A percentile compares a stretch with the other conserved stretches of the same genome.
These are phyloP conservation scores for Ogataea wickerhamii DNA, from an alignment of 805 yeast genomes.

Conservation along the genomic window DNA sequence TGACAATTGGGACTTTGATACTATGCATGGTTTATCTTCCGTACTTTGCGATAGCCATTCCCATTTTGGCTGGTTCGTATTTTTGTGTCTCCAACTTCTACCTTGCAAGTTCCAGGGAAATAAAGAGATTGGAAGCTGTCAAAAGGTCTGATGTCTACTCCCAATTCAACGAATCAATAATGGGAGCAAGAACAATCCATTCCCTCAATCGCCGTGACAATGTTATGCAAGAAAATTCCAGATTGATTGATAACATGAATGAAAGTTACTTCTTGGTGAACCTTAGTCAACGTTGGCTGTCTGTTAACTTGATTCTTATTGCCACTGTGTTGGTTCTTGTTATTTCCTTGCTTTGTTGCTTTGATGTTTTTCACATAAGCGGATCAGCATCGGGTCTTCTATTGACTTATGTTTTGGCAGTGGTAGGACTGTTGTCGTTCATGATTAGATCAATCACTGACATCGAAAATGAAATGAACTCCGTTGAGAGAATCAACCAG, in stretches of 20 bases:
- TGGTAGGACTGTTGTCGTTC: constrained; percentile 54
- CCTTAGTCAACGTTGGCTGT: constrained; percentile 62
- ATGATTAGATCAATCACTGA: constrained; percentile 58
- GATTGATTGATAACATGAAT: constrained; percentile 56
- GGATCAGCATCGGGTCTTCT: constrained; percentile 62
- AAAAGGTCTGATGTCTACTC: constrained; percentile 69
- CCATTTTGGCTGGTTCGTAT: constrained; percentile 46
- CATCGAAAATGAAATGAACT: constrained; percentile 75
- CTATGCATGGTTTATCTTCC: constrained; percentile 50
- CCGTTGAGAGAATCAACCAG: constrained; percentile 68
- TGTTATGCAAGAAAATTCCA: constrained; percentile 45
- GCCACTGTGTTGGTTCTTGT: constrained; percentile 44
- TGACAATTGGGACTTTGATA: constrained; percentile 28
- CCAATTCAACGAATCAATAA: constrained; percentile 64
- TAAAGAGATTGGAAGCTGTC: constrained; percentile 70
- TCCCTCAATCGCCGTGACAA: constrained; percentile 44
- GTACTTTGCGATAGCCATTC: constrained; percentile 62
- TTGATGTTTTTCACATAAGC: constrained; percentile 52
- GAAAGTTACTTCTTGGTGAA: constrained; percentile 58
- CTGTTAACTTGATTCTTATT: constrained; percentile 48
- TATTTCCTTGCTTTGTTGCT: constrained; percentile 54
- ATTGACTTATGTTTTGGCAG: constrained; percentile 53
- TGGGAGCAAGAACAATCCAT: constrained; percentile 64
- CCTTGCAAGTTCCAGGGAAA: constrained; percentile 69
- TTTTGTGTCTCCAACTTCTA: constrained; percentile 50